These are phyloP conservation scores for Sphagnum tenellum DNA, from an alignment of 225 moss, liverwort and hornwort species.

Conservation along the genomic window DNA sequence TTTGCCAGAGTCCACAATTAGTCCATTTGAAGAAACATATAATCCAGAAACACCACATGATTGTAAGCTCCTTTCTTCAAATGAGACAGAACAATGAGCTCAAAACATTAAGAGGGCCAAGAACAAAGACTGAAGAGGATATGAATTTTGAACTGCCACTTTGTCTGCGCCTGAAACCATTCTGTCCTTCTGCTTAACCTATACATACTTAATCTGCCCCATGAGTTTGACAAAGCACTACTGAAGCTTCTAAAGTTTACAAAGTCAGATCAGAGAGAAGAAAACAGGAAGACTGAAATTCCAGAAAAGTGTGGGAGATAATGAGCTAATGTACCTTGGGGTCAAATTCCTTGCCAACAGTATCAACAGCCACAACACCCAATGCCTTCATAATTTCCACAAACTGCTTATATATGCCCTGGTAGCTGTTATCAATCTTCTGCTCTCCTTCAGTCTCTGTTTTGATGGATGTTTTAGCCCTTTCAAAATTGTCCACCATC, in stretches of 20 bases:
- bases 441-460: constrained; percentile 78
- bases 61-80: too few relatives aligned
- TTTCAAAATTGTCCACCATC: constrained; percentile 98
- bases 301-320: background rate
- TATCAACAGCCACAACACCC: constrained; percentile 89
- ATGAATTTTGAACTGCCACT: too few relatives aligned
- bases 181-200: too few relatives aligned
- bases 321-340: constrained; percentile 49
- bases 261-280: background rate
- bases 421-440: constrained; percentile 93
- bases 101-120: too few relatives aligned
- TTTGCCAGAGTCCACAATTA: too few relatives aligned
- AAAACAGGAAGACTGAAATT: background rate
- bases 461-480: constrained; percentile 81
- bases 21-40: too few relatives aligned
- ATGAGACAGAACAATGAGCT: too few relatives aligned
- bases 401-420: constrained; percentile 97
- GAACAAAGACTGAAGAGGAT: too few relatives aligned
- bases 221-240: too few relatives aligned
- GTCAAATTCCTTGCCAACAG: constrained; percentile 79
- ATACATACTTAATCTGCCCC: too few relatives aligned
- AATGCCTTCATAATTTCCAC: constrained; percentile 97
- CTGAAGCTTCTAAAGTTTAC: background rate
- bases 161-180: too few relatives aligned
- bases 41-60: too few relatives aligned